Base-by-base conservation (phyloP, 257 asterid genomes). In the Solanum paucissectum region DNA sequence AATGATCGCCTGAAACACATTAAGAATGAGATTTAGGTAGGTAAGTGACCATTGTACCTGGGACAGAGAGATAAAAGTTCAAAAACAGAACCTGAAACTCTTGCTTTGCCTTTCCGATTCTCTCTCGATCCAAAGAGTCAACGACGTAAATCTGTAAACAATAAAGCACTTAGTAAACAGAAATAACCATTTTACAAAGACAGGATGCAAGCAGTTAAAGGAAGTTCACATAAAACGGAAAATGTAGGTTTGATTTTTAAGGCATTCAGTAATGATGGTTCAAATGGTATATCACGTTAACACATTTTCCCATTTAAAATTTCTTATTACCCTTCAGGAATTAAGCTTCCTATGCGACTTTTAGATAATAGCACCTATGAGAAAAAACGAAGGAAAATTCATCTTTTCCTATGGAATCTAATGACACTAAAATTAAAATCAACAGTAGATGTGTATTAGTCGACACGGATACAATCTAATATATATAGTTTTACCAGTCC, bases 401-500 rank as follows among this genome's bases (percentile, higher is more conserved):
- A 27, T 52, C 69, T 18, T 81, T 46, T n/a, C 85, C 85, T 49
- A 29, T 81, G 42, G 69, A n/a, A 81, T 81, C 25, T 44, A 46
- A 29, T 44, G 38, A 18, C 10, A 46, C 69, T 29, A 49, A 49
- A 46, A 49, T 81, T 46, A 29, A 81, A 46, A 29, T 46, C 40
- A 49, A 6, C 85, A 81, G 42, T 5, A 42, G 66, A 44, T 46
- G 66, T 2, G 12, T 42, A 77, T 11, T n/a, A 27, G 27, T 79
- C 5, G 25, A 42, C 64, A 29, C 3, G 33, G 29, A 29, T 49
- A 81, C 21, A 81, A 81, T 81, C 27, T 49, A 49, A 40, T 37
- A 88, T 82, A 73, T 44, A 86, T 76, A 34, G 34, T 87, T 52
- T 52, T 95, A 96, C 99, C 95, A 96, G 95, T 87, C 98, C 99